Conservation (phyloP, 768 basidiomycete species). For the Suillus discolor region DNA sequence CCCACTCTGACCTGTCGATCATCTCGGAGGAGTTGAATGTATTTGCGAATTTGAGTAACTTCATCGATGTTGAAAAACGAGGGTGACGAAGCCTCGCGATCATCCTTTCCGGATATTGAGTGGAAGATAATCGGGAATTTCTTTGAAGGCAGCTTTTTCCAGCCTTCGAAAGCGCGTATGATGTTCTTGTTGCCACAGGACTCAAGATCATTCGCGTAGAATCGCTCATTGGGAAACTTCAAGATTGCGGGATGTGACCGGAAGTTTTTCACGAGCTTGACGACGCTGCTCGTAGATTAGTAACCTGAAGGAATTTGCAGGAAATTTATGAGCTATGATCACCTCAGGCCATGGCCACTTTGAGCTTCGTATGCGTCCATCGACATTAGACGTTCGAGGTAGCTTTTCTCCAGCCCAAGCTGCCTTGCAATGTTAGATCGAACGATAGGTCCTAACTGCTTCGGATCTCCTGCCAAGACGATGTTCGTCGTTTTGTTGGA, state of each 20-base stretch:
- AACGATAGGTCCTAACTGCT: slow-evolving; percentile 72
- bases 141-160: slow-evolving; percentile 28
- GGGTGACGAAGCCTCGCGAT: slow-evolving; percentile 66
- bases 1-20: slow-evolving; percentile 45
- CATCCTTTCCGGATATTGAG: slow-evolving; percentile 59
- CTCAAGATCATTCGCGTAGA: slow-evolving; percentile 58
- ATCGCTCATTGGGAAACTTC: slow-evolving; percentile 59
- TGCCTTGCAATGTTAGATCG: slow-evolving; percentile 56
- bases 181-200: slow-evolving; percentile 41
- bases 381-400: slow-evolving; percentile 61
- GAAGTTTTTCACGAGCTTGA: slow-evolving; percentile 67
- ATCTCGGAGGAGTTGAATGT: slow-evolving; percentile 35
- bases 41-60: slow-evolving; percentile 52
- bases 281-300: slow-evolving; percentile 41
- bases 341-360: slow-evolving; percentile 40
- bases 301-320: not conserved
- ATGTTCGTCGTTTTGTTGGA: slow-evolving; percentile 55
- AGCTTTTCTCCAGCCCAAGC: slow-evolving; percentile 61
- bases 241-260: slow-evolving; percentile 65
- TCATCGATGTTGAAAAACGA: slow-evolving; percentile 75
- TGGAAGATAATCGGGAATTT: slow-evolving; percentile 66
- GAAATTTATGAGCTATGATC: slow-evolving; percentile 16
- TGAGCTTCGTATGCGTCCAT: slow-evolving; percentile 43
- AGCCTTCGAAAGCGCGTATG: slow-evolving; percentile 29
- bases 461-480: slow-evolving; percentile 68